These are phyloP conservation scores for Panellus pusillus DNA, from an alignment of 768 basidiomycete species.

Conservation along the genomic window DNA sequence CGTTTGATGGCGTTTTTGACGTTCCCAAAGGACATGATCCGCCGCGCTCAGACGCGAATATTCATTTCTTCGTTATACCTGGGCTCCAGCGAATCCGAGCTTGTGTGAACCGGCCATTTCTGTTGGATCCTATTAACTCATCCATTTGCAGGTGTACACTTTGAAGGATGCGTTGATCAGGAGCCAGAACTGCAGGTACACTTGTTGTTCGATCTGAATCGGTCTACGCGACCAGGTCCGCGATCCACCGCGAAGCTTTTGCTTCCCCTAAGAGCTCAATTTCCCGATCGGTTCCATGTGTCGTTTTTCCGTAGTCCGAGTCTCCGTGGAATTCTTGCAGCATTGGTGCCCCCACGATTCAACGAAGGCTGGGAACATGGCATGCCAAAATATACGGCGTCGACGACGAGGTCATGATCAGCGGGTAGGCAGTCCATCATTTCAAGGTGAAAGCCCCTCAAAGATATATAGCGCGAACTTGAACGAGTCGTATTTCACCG, in stretches of 20 bases:
- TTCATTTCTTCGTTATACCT: constrained; percentile 92
- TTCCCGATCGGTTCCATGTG: constrained; percentile 71
- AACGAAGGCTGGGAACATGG: constrained; percentile 99
- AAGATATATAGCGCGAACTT: constrained; percentile 75
- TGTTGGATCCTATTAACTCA: not conserved
- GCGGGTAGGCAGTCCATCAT: constrained; percentile 59
- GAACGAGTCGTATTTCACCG: constrained; percentile 88
- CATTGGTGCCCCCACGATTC: constrained; percentile 84
- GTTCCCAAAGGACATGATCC: constrained; percentile 64
- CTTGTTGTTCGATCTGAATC: constrained; percentile 79
- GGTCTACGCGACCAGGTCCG: constrained; percentile 72
- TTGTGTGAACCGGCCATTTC: constrained; percentile 54
- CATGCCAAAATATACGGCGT: constrained; percentile 95
- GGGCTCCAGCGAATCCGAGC: constrained; percentile 71
- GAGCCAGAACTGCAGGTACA: constrained; percentile 63
- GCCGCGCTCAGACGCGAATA: constrained; percentile 73
- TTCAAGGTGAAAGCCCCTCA: not conserved
- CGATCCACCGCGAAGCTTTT: constrained; percentile 68
- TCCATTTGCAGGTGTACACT: constrained; percentile 59
- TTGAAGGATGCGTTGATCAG: constrained; percentile 57
- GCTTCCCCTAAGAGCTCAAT: constrained; percentile 69
- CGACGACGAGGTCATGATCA: constrained; percentile 90
- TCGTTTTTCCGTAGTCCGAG: constrained; percentile 88
- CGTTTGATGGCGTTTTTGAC: not conserved
- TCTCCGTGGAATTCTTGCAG: constrained; percentile 70